phyloP scores from a whole-genome alignment of 1,284 basidiomycete species.

The Apiotrichum gracile region DNA sequence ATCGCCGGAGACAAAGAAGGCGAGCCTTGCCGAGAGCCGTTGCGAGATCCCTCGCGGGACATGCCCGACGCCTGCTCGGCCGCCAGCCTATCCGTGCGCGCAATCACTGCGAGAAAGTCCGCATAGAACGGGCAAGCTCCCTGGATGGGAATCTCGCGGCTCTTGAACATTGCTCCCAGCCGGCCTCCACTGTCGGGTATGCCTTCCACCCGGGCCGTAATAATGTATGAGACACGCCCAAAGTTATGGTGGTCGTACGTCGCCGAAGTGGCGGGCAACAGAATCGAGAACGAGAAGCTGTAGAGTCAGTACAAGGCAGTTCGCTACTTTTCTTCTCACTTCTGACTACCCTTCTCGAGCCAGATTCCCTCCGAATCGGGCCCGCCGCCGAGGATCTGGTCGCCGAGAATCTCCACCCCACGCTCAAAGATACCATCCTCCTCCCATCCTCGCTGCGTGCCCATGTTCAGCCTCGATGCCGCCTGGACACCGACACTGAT shows the following conservation, averaged over 20 bases:
- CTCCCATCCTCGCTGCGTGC: slow-evolving; percentile 33
- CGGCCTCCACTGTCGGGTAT: slow-evolving; percentile 5
- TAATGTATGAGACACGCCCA: slow-evolving; percentile 31
- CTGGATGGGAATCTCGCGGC: slow-evolving; percentile 6
- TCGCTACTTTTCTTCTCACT: slow-evolving; percentile 8
- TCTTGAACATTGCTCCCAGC: slow-evolving; percentile 11
- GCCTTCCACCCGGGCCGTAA: slow-evolving; percentile 27
- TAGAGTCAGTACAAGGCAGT: background rate
- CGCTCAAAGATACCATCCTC: slow-evolving; percentile 43
- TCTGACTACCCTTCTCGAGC: slow-evolving; percentile 39
- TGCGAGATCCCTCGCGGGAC: background rate
- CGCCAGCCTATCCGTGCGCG: slow-evolving; percentile 31
- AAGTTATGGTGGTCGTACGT: slow-evolving; percentile 29
- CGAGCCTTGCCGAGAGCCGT: slow-evolving; percentile 1
- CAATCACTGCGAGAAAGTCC: slow-evolving; percentile 36
- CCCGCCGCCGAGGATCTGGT: background rate
- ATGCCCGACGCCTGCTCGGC: slow-evolving; percentile 2
- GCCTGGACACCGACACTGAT: slow-evolving; percentile 42
- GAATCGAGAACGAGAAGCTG: slow-evolving; percentile 34
- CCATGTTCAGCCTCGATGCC: slow-evolving; percentile 34
- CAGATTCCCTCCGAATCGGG: slow-evolving; percentile 35
- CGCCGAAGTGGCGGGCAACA: slow-evolving; percentile 35
- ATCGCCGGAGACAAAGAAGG: slow-evolving; percentile 2
- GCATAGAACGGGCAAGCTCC: slow-evolving; percentile 23
- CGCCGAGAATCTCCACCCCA: slow-evolving; percentile 36